Conservation (phyloP, 331 rosid species). For the Malus hybrid region DNA sequence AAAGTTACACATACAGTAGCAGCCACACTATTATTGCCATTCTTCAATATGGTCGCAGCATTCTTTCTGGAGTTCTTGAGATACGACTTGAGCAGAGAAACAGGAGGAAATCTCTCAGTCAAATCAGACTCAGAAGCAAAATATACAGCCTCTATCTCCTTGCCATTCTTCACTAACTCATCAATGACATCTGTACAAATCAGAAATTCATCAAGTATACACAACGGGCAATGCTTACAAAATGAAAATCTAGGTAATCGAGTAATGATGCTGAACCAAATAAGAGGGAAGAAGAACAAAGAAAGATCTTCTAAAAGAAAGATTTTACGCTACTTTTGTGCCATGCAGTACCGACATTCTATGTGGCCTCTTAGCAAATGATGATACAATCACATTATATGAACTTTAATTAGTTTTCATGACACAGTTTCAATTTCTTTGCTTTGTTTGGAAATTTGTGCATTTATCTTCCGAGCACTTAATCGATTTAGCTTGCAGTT, state of each 20-base stretch:
- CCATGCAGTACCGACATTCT: no score
- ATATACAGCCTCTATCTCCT: slow-evolving; percentile 76
- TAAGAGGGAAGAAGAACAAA: not conserved
- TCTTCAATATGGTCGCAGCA: slow-evolving; percentile 26
- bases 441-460: no score
- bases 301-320: not conserved
- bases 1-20: slow-evolving; percentile 37
- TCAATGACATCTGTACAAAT: slow-evolving; percentile 60
- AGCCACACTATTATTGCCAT: slow-evolving; percentile 50
- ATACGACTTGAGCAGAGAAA: slow-evolving; percentile 52
- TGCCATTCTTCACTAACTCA: slow-evolving; percentile 57
- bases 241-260: not conserved
- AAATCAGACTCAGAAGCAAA: slow-evolving; percentile 80
- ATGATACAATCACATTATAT: no score
- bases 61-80: slow-evolving; percentile 49
- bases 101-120: slow-evolving; percentile 56
- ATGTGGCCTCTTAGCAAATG: no score
- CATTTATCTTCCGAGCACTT: no score
- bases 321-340: no score
- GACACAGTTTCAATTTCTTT: no score
- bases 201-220: not conserved
- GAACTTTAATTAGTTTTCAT: no score
- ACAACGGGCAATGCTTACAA: not conserved
- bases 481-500: no score
- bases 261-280: not conserved